Percentiles rank a stretch among this genome's conserved stretches.
phyloP scores from a whole-genome alignment of 306 rosid species.

The Cucumis cinereus region DNA sequence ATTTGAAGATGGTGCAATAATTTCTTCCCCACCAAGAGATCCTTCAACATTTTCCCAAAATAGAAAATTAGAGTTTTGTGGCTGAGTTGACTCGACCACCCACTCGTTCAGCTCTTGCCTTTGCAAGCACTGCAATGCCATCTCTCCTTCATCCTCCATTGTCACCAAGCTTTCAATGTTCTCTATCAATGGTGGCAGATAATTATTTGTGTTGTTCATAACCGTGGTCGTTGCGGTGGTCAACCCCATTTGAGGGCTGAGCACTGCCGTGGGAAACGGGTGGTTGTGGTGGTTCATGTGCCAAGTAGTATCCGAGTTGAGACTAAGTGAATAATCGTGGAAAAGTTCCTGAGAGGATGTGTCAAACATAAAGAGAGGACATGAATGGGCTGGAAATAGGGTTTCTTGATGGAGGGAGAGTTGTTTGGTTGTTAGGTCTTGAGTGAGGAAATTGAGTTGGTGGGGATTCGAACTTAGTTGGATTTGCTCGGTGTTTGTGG shows the following conservation, averaged over 20 bases:
- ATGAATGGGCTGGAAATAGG: slow-evolving; percentile 47
- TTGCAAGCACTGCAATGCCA: slow-evolving; percentile 50
- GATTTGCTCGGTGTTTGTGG: slow-evolving; percentile 13
- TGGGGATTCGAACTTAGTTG: slow-evolving; percentile 32
- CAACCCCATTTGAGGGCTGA: slow-evolving; percentile 14
- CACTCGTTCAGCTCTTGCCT: slow-evolving; percentile 62
- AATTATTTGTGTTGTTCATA: slow-evolving; percentile 20
- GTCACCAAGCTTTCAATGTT: slow-evolving; percentile 44
- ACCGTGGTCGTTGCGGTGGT: background rate
- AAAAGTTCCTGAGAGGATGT: slow-evolving; percentile 41
- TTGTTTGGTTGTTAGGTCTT: slow-evolving; percentile 29
- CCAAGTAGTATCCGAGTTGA: slow-evolving; percentile 52
- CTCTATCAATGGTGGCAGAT: slow-evolving; percentile 76
- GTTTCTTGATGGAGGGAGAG: slow-evolving; percentile 29
- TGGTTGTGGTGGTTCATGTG: slow-evolving; percentile 26
- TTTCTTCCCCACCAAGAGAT: slow-evolving; percentile 29
- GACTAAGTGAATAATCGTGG: slow-evolving; percentile 30
- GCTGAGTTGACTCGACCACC: slow-evolving; percentile 45
- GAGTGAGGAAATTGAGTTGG: slow-evolving; percentile 44
- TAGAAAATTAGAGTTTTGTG: slow-evolving; percentile 57
- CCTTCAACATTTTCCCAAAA: slow-evolving; percentile 75
- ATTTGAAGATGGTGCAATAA: slow-evolving; percentile 26
- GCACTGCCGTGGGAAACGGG: slow-evolving; percentile 30
- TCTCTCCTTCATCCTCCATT: slow-evolving; percentile 42
- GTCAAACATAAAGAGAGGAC: slow-evolving; percentile 80